Conservation (phyloP, 257 asterid species). For the Echium plantagineum region DNA sequence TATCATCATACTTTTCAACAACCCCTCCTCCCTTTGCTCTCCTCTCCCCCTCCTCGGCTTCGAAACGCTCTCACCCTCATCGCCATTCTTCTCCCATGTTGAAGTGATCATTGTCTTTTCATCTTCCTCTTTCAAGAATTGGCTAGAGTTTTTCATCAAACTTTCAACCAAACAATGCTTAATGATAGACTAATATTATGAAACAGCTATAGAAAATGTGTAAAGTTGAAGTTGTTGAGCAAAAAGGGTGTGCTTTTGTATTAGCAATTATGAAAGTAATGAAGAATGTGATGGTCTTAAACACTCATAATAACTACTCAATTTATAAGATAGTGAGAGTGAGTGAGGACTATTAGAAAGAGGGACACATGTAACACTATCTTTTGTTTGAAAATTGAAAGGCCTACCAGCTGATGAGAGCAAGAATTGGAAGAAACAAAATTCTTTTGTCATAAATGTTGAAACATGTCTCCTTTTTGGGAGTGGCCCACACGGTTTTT, state of each 20-base stretch:
- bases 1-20: slow-evolving; percentile 5
- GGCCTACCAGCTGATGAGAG: too few relatives aligned
- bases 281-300: neutral
- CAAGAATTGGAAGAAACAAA: too few relatives aligned
- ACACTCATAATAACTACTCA: neutral
- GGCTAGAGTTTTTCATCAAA: too few relatives aligned
- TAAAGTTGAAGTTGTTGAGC: neutral
- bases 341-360: neutral
- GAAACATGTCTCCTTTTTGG: too few relatives aligned
- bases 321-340: neutral
- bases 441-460: too few relatives aligned
- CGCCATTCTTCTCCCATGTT: neutral
- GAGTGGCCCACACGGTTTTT: too few relatives aligned
- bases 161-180: too few relatives aligned
- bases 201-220: neutral
- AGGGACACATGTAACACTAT: neutral
- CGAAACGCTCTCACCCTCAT: neutral
- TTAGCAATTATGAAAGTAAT: neutral
- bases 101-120: neutral
- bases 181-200: neutral
- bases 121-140: too few relatives aligned
- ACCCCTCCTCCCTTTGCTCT: neutral
- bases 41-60: neutral
- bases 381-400: too few relatives aligned
- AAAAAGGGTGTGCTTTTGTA: too few relatives aligned